Evolutionary conservation across 192 early-diverging fungal genomes (phyloP).

Genomic region (Umbelopsis ramanniana): DNA sequence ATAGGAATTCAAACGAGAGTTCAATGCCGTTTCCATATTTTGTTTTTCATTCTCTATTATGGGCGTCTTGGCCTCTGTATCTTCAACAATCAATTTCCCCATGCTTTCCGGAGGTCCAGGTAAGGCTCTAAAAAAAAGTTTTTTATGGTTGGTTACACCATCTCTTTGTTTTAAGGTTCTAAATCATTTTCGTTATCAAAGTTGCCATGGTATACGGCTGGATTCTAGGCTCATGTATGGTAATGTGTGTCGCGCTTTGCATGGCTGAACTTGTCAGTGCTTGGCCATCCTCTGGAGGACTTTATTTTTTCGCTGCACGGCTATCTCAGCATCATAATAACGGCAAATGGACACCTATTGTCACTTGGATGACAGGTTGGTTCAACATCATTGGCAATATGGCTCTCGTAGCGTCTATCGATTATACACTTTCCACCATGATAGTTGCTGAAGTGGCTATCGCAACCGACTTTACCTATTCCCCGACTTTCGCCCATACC

Average conservation of each 20-base stretch:
- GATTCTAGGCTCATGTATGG: slow-evolving; percentile 45
- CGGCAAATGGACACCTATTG: slow-evolving; percentile 11
- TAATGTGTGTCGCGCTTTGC: slow-evolving; percentile 38
- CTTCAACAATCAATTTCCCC: slow-evolving; percentile 19
- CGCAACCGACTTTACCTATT: background rate
- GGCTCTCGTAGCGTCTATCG: slow-evolving; percentile 15
- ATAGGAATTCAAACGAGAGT: slow-evolving; percentile 18
- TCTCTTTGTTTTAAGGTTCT: background rate
- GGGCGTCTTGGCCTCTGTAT: slow-evolving; percentile 9
- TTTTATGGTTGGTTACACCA: background rate
- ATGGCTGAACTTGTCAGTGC: slow-evolving; percentile 46
- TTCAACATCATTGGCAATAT: slow-evolving; percentile 11
- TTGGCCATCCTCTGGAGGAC: slow-evolving; percentile 16
- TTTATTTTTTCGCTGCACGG: slow-evolving; percentile 13
- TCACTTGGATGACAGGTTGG: slow-evolving; percentile 12
- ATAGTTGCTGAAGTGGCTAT: background rate
- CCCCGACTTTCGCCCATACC: slow-evolving; percentile 24
- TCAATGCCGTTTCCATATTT: slow-evolving; percentile 1
- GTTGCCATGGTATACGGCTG: slow-evolving; percentile 46
- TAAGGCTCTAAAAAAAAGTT: background rate
- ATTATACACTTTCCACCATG: slow-evolving; percentile 9
- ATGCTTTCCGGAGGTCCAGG: slow-evolving; percentile 15
- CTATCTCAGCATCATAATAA: background rate
- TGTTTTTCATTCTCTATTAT: slow-evolving; percentile 16
- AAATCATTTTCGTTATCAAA: background rate